Percentiles rank a stretch among this genome's conserved stretches.
These are phyloP conservation scores for Penicillium frequentans DNA, from an alignment of 2,329 filamentous ascomycete species.

Conservation along the genomic window DNA sequence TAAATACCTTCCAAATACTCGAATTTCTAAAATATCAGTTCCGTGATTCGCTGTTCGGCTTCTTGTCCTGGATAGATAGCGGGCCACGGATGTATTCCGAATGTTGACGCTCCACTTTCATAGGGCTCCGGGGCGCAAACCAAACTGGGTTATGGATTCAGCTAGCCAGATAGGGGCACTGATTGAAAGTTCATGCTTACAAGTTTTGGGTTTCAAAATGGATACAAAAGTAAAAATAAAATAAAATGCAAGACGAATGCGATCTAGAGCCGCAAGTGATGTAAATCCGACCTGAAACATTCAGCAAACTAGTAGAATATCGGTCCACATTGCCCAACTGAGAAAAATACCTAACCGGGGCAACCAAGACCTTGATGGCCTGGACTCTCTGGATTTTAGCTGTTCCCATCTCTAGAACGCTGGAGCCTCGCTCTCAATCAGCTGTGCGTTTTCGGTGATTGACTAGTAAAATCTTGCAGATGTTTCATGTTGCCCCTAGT, in stretches of 20 bases:
- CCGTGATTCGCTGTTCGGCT: background rate
- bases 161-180: background rate
- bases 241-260: background rate
- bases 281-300: background rate
- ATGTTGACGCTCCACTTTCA: background rate
- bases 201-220: background rate
- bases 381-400: background rate
- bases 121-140: background rate
- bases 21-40: background rate
- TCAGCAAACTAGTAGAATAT: background rate
- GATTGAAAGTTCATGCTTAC: background rate
- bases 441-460: background rate
- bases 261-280: background rate
- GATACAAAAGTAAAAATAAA: too few species aligned
- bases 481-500: background rate
- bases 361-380: background rate
- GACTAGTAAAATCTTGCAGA: background rate
- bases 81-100: background rate
- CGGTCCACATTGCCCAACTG: background rate
- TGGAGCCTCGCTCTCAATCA: background rate
- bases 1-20: background rate
- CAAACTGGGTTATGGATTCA: background rate
- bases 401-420: background rate
- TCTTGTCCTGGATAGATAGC: background rate
- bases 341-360: background rate